Evolutionary conservation across 805 yeast genomes (phyloP), one percentile per base, ranked within the genome.

Genomic region (Lipomyces kockii): DNA sequence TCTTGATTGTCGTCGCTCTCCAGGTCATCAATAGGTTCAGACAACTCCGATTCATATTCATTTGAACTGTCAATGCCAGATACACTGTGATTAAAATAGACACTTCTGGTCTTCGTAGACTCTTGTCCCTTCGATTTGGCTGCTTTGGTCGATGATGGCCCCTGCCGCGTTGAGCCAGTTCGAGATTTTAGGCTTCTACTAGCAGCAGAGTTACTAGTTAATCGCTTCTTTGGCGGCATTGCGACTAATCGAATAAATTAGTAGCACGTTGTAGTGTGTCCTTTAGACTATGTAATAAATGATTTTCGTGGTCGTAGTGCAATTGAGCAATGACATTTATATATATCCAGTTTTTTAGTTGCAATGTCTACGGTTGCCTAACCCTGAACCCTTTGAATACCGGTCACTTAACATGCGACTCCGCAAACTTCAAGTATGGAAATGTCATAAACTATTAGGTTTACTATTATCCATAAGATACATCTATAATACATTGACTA

Each of bases 31-130:
- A 43, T 17, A n/a, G 49, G 22, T 11, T 43, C 63, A 14, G 17
- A 12, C 22, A 14, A 53, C 12, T 46, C 61, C 49, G 49, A 43
- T n/a, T 43, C 65, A n/a, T 58, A 43, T 17, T 34, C 65, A 20
- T 34, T 29, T 25, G 55, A 4, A 52, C n/a, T 7, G 34, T 14
- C 34, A 22, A n/a, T 25, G 34, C 27, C 34, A 22, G 55, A 52
- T 43, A 8, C 20, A 17, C n/a, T 43, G 49, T 8, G 49, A 52
- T 20, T 52, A 25, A 52, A 52, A 17, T 52, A 52, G 17, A 11
- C 55, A 22, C 55, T 52, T 29, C 8, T 22, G 14, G 49, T 43
- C 20, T 43, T n/a, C 49, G 49, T 43, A 17, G 20, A n/a, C 49
- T 6, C 1, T n/a, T n/a, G 49, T n/a, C 1, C 20, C 22, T 43